Conservation (phyloP, 176 grass and related monocot genomes). For the Canna indica region DNA sequence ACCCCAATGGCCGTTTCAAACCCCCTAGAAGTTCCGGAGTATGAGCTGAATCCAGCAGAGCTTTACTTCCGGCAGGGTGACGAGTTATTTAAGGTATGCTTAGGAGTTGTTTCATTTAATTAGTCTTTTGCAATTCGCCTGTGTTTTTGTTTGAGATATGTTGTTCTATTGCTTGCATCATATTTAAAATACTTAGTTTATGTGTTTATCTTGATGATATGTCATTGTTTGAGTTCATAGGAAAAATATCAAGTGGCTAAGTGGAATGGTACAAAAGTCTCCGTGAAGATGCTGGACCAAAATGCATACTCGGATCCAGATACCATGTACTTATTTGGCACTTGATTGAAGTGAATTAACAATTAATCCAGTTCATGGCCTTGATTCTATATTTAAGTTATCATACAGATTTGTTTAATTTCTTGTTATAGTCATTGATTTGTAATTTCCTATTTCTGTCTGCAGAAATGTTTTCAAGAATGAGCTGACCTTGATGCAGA, state of each 20-base stretch:
- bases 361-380: background rate
- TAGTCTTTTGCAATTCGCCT: background rate
- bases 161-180: too few relatives aligned
- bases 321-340: conserved; percentile 50
- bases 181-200: background rate
- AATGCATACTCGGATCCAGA: conserved; percentile 68
- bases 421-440: background rate
- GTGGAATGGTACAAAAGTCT: conserved; percentile 91
- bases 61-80: conserved; percentile 65
- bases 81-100: conserved; percentile 58
- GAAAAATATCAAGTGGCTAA: conserved; percentile 54
- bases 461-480: conserved; percentile 82
- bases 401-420: background rate
- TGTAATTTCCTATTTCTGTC: background rate
- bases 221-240: conserved; percentile 25
- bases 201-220: background rate
- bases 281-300: conserved; percentile 89
- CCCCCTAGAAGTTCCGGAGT: conserved; percentile 83
- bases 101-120: background rate
- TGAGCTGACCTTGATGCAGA: conserved; percentile 86
- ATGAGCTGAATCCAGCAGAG: conserved; percentile 83
- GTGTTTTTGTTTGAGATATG: too few relatives aligned
- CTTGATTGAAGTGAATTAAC: background rate
- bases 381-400: background rate
- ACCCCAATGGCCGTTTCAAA: conserved; percentile 88